Percentiles rank a stretch among this genome's conserved stretches.
phyloP scores from a whole-genome alignment of 768 basidiomycete genomes.

The Suillus plorans region DNA sequence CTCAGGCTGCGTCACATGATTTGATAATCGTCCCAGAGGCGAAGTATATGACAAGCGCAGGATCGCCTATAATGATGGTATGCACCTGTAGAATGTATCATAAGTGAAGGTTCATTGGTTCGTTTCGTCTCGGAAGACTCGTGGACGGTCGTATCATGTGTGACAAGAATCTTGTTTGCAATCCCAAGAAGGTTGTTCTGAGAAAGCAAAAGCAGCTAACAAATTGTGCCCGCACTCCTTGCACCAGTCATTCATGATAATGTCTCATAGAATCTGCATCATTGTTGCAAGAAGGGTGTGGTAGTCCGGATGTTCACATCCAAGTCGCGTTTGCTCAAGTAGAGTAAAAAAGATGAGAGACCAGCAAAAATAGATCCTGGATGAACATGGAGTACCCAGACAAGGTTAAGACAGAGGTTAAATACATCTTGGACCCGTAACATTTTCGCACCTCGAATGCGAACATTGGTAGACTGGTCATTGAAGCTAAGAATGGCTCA shows the following conservation, averaged over 20 bases:
- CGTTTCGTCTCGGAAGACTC: not conserved
- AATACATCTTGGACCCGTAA: conserved; percentile 20
- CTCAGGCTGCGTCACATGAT: too few species aligned
- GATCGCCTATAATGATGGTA: too few species aligned
- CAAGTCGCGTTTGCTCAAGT: conserved; percentile 26
- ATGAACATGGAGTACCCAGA: conserved; percentile 33
- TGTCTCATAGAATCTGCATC: conserved; percentile 31
- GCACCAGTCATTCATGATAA: conserved; percentile 33
- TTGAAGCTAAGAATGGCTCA: conserved; percentile 25
- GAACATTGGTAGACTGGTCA: conserved; percentile 24
- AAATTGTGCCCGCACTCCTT: conserved; percentile 17
- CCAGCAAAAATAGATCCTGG: conserved; percentile 28
- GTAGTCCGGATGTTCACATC: conserved; percentile 34
- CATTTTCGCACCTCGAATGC: conserved; percentile 19
- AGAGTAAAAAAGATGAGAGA: conserved; percentile 30
- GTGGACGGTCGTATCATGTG: conserved; percentile 21
- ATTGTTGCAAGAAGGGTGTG: conserved; percentile 25
- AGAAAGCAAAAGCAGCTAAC: conserved; percentile 17
- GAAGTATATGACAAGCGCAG: too few species aligned
- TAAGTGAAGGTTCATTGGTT: not conserved
- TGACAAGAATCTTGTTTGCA: conserved; percentile 20
- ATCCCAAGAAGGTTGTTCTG: conserved; percentile 26
- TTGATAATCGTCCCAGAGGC: too few species aligned
- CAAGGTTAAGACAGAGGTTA: conserved; percentile 32
- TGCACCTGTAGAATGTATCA: too few species aligned